Base-by-base conservation (phyloP, 352 stramenopile genomes). In the Achlya hypogyna region DNA sequence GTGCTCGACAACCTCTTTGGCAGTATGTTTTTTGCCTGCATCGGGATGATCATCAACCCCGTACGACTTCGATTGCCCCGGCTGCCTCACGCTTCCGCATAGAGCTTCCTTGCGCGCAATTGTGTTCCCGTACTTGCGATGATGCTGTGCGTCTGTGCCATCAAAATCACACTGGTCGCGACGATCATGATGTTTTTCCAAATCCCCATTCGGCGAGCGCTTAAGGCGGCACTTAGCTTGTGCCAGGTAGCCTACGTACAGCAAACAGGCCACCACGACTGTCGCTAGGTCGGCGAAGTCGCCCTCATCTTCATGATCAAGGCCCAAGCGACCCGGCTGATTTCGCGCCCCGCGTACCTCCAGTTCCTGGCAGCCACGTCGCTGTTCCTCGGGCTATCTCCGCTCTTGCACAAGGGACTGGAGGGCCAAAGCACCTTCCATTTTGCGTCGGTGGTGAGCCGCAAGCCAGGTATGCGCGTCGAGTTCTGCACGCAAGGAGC, bases 281-380 rank as follows among this genome's bases (percentile, higher is more conserved):
- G 6, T 16, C 6, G 51, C 12, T 63, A 63, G 54, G 88, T 95
- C 60, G 86, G 86, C 16, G 86, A 95, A 59, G 71, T 95, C 16
- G 82, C 86, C 35, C 77, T 95, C 27, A 93, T 95, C 71, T 95
- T 95, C 65, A 95, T 95, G 79, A 95, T 93, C 78, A 95, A 95
- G 54, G 84, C 86, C 31, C 86, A 93, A 51, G 77, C 82, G 5
- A 89, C 82, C 29, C 79, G 92, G 62, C 84, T 95, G 40, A 81
- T 95, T 0, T 90, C 86, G 1, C 81, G 86, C 5, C 81, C 79
- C 35, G 82, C 88, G 31, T 95, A 95, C 70, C 58, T 95, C 67
- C 71, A 93, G 0, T 91, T 93, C 45, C 76, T 95, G 6, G 84
- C 80, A 31, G 81, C 84, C 2, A 93, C 91, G 56, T 78, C 84